phyloP scores from a whole-genome alignment of 116 monocot species.

The Papilionanthe hybrid region DNA sequence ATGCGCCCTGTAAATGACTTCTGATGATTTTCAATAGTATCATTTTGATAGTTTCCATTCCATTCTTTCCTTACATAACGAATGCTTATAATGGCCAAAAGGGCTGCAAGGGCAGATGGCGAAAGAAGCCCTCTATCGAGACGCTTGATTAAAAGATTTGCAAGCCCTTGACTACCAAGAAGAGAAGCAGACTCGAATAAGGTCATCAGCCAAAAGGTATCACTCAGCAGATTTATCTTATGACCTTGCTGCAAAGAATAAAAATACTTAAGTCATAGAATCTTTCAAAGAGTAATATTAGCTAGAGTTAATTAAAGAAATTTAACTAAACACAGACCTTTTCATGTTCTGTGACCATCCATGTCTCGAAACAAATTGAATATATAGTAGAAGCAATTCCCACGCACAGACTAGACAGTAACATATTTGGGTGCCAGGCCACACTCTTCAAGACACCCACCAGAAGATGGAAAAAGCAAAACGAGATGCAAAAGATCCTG shows the following conservation, averaged over 20 bases:
- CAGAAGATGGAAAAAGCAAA: conserved; percentile 68
- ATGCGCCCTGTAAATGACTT: conserved; percentile 63
- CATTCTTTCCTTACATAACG: conserved; percentile 67
- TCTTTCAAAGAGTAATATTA: conserved; percentile 1
- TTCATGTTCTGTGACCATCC: conserved; percentile 82
- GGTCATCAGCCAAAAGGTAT: conserved; percentile 89
- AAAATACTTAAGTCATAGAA: background rate
- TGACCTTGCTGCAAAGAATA: conserved; percentile 78
- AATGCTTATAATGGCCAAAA: conserved; percentile 57
- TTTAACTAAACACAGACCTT: conserved; percentile 50
- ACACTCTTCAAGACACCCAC: conserved; percentile 51
- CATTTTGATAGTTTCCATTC: conserved; percentile 33
- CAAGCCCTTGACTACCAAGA: conserved; percentile 71
- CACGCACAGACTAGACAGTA: conserved; percentile 41
- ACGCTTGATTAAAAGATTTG: conserved; percentile 70
- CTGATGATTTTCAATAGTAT: conserved; percentile 41
- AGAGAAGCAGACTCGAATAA: conserved; percentile 78
- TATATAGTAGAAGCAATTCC: conserved; percentile 68
- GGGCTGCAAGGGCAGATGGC: conserved; percentile 39
- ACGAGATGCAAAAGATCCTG: conserved; percentile 61
- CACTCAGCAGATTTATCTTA: conserved; percentile 53
- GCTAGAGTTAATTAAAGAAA: background rate
- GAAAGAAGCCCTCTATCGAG: conserved; percentile 36
- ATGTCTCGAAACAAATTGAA: conserved; percentile 86
- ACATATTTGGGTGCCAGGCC: conserved; percentile 42